Evolutionary conservation across 2,329 filamentous ascomycete genomes (phyloP).

Genomic region (Claviceps sp.): DNA sequence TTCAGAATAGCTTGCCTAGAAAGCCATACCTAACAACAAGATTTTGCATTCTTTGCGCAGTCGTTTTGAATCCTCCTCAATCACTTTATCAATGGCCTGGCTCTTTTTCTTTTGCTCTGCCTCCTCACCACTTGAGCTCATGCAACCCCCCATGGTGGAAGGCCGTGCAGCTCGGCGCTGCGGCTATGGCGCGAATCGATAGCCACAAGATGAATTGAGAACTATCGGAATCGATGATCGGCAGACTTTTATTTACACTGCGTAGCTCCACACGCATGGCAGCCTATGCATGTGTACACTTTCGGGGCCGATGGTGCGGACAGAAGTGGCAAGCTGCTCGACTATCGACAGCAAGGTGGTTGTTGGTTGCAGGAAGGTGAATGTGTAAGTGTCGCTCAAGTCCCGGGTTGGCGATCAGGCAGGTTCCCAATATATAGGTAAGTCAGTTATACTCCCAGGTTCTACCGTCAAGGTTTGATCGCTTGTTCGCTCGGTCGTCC

Average conservation of each 20-base stretch:
- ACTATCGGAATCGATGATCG: not conserved
- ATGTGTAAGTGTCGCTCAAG: not conserved
- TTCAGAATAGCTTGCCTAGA: not conserved
- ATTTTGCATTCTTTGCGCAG: conserved; percentile 98
- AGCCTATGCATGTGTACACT: not conserved
- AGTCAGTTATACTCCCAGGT: not conserved
- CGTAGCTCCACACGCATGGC: conserved; percentile 2
- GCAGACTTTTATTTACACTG: not conserved
- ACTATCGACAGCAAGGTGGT: not conserved
- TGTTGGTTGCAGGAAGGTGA: not conserved
- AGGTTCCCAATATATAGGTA: not conserved
- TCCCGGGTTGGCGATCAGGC: too few relatives aligned
- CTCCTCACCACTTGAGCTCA: conserved; percentile 79
- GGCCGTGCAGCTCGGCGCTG: conserved; percentile 7
- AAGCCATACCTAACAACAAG: conserved; percentile 62
- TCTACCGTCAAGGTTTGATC: not conserved
- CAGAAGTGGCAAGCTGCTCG: not conserved
- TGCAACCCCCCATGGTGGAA: conserved; percentile 75
- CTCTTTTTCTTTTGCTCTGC: conserved; percentile 90
- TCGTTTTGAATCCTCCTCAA: conserved; percentile 89
- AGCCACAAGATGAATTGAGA: not conserved
- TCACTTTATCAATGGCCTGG: conserved; percentile 82
- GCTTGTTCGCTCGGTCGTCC: not conserved
- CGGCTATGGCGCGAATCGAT: not conserved
- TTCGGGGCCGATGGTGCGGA: not conserved